phyloP scores from a whole-genome alignment of 257 asterid genomes.

The Rubia yunnanensis region DNA sequence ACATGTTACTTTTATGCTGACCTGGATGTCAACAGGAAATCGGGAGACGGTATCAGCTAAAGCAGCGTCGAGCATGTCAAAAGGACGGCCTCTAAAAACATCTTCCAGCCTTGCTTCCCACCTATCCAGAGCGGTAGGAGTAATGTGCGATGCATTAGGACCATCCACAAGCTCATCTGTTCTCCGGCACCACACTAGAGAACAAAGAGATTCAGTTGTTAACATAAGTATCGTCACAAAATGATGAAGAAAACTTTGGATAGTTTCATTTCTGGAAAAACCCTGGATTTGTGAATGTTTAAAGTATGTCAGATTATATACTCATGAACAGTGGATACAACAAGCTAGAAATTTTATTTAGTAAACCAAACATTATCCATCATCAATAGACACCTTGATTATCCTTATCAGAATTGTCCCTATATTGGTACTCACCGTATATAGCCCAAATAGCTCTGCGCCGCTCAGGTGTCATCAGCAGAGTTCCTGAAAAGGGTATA shows the following conservation, averaged over 20 bases:
- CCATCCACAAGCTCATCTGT: slow-evolving; percentile 99
- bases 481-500: slow-evolving; percentile 51
- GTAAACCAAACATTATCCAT: background rate
- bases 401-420: background rate
- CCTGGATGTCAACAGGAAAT: slow-evolving; percentile 96
- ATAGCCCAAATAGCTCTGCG: slow-evolving; percentile 99
- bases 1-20: slow-evolving; percentile 10
- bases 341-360: background rate
- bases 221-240: background rate
- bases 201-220: background rate
- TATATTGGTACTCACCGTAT: slow-evolving; percentile 53
- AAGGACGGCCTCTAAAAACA: slow-evolving; percentile 74
- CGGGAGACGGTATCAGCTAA: slow-evolving; percentile 68
- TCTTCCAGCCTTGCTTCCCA: slow-evolving; percentile 95
- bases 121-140: slow-evolving; percentile 81
- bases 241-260: background rate
- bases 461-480: slow-evolving; percentile 93
- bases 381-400: background rate
- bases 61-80: slow-evolving; percentile 99
- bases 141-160: slow-evolving; percentile 95
- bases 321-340: slow-evolving; percentile 3
- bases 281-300: background rate
- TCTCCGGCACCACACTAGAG: slow-evolving; percentile 95
- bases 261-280: background rate
- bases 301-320: background rate